Evolutionary conservation across 2,329 filamentous ascomycete genomes (phyloP), one percentile per base, ranked within the genome.

Genomic region (Emergomyces africanus): DNA sequence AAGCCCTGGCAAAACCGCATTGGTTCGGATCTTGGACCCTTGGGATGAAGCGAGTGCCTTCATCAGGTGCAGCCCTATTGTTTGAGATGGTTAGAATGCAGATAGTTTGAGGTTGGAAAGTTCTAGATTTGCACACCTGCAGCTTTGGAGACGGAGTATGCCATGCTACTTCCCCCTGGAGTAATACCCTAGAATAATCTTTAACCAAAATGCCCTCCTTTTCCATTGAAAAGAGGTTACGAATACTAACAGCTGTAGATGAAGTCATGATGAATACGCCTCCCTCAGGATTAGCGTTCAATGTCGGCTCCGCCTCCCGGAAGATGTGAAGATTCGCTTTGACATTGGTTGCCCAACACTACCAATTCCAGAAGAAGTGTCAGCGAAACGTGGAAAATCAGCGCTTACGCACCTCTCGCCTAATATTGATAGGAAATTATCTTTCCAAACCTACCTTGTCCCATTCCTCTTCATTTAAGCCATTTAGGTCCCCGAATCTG

Each of bases 141-240:
- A 0, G 88, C 82, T 70, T 94, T 94, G 42, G 87, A 88, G 20
- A 91, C 85, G 0, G 84, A 78, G 67, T 94, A 94, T 3, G 89
- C 82, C 85, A 85, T 80, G 48, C 78, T 81, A 64, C 79, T 82
- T 4, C 82, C 82, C 57, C 68, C 69, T 57, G 80, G 70, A n/a
- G 74, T 68, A 61, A 79, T 64, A 51, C 78, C 78, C 78, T 80
- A 61, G 8, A 20, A 41, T 49, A 53, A 25, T 28, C 25, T 41
- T 35, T n/a, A 54, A 44, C 23, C 46, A 9, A 44, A 41, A 23
- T 55, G 37, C 62, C 14, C 18, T 44, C 20, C 1, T 4, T 48
- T 28, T 8, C 46, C 39, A 4, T 64, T 59, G 18, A 33, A 33
- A 49, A 12, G 49, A 57, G 25, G 12, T 37, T 37, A 20, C 67